These are phyloP conservation scores for Chlamydomonas sp. DNA, from an alignment of 139 green algal species.

Conservation along the genomic window DNA sequence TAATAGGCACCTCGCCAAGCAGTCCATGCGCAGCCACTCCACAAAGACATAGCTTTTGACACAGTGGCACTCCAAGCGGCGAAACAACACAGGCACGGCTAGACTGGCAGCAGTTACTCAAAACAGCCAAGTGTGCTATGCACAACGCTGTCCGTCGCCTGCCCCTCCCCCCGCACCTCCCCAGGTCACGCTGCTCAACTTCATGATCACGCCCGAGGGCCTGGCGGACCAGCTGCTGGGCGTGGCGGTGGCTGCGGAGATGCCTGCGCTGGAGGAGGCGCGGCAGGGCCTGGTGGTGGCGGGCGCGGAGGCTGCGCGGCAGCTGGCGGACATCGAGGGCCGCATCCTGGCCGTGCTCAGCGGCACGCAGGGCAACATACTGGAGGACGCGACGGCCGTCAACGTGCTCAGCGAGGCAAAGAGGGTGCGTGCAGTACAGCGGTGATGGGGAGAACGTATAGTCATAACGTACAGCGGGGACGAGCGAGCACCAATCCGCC, in stretches of 20 bases:
- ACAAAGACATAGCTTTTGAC: no score
- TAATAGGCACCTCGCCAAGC: no score
- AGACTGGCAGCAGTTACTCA: no score
- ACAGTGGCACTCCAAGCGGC: neutral
- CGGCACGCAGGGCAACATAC: constrained; percentile 68
- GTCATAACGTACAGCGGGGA: no score
- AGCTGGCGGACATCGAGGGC: constrained; percentile 77
- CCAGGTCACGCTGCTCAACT: constrained; percentile 81
- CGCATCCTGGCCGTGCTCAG: constrained; percentile 57
- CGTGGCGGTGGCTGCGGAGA: constrained; percentile 77
- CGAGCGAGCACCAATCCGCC: no score
- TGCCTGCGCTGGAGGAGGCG: constrained; percentile 78
- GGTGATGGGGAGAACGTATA: no score
- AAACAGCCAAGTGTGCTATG: no score
- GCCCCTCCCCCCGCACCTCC: neutral
- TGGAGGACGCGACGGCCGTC: constrained; percentile 75
- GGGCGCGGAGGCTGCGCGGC: constrained; percentile 67
- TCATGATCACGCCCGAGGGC: constrained; percentile 82
- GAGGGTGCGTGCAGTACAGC: constrained; percentile 12
- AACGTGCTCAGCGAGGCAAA: constrained; percentile 62
- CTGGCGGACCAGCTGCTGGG: constrained; percentile 79
- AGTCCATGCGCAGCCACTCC: no score
- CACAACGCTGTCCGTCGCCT: neutral
- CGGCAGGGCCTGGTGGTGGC: constrained; percentile 66
- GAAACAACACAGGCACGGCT: no score